Base-by-base conservation (phyloP, 2,329 filamentous ascomycete species). In the Curvularia verruculosa region DNA sequence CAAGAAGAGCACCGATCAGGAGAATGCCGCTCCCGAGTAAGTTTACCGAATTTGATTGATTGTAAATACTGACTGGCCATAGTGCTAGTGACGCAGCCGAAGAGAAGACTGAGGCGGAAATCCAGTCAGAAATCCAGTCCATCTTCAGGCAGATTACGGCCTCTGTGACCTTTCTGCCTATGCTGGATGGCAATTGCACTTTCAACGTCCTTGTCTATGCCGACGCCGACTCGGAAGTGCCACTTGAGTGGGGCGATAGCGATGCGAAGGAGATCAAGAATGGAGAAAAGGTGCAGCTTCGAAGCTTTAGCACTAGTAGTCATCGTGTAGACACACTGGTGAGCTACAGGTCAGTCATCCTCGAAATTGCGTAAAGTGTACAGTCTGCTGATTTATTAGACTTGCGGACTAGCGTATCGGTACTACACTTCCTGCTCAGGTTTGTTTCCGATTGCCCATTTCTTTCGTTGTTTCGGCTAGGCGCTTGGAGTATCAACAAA, bases 131-230 rank as follows among this genome's bases (percentile, higher is more conserved):
- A 75, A 98, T 99, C 66, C 93, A 96, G 68, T 91, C 93, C 47
- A 91, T 99, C 61, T 99, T 99, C 82, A 89, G 95, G 46, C 95
- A 99, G 75, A 98, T 99, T 77, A 99, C 95, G 1, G 95, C 95
- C 1, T 96, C 92, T 0, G 95, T 99, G 52, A 98, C 95, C 0
- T 99, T 99, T 75, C 82, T 99, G 12, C 95, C 95, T 0, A 93
- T 98, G 80, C 85, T 99, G 5, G 88, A 91, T 60, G 93, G 93
- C 39, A 91, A 96, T 76, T 99, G 94, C 82, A 98, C 95, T 10
- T 99, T 99, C 83, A 99, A 99, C 73, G 94, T 99, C 46, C 85
- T 99, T 39, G 95, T 99, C 3, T 99, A 99, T 75, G 95, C 95
- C 50, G 94, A 99, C 75, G 93, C 93, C 18, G 93, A 98, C 78